Evolutionary conservation across 2,329 filamentous ascomycete species (phyloP), one percentile per base, ranked within the genome.

Genomic region (Albifimbria verrucaria): DNA sequence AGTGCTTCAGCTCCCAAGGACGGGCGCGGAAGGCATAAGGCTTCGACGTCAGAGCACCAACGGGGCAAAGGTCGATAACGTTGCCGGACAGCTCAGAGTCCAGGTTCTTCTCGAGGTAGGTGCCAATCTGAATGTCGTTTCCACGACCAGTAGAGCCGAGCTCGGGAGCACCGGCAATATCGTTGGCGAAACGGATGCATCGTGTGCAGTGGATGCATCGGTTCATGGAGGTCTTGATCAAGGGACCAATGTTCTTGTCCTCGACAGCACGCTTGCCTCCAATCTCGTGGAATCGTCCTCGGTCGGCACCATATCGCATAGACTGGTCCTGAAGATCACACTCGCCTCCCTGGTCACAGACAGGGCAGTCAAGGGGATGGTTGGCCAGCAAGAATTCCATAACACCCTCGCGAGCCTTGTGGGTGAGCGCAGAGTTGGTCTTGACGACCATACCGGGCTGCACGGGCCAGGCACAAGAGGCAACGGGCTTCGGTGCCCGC

Each of bases 211-310:
- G 94, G 67, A 99, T 99, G 75, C 94, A 99, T 71, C 94, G 85
- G 82, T 99, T 99, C 94, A 99, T 99, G 48, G 94, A 99, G 3
- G 94, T 99, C 85, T 99, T 99, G 77, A 99, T 90, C 62, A 99
- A 75, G 51, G 94, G 94, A 32, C 94, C 94, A 67, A 99, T 97
- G 74, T 99, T 97, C 83, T 99, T 99, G 76, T 99, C 94, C 78
- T 99, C 94, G 39, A 97, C 92, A 23, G 92, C 94, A 79, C 94
- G 90, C 83, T 99, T 99, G 75, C 94, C 94, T 52, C 84, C 87
- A 67, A 95, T 76, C 75, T 99, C 94, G 77, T 99, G 94, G 78
- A 99, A 99, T 65, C 94, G 89, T 57, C 94, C 94, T 70, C 94
- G 85, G 76, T 99, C 94, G 59, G 88, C 90, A 67, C 94, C 94